Conservation (phyloP, 257 asterid genomes). For the Fraxinus cuspidata region DNA sequence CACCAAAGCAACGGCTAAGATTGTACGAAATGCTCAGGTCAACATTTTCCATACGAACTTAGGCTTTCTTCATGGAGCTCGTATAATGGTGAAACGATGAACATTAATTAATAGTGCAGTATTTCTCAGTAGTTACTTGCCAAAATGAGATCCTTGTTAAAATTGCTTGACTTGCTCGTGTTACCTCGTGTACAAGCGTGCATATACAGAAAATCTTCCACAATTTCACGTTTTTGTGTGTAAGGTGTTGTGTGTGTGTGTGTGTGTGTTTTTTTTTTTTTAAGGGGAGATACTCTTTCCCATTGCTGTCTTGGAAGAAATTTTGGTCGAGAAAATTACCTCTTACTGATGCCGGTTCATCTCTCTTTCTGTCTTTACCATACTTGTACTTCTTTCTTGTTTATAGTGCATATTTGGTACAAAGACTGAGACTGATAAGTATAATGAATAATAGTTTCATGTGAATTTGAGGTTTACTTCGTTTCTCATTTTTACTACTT, state of each 20-base stretch:
- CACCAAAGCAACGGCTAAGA: conserved; percentile 67
- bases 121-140: conserved; percentile 39
- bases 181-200: conserved; percentile 30
- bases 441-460: too few relatives aligned
- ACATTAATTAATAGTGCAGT: conserved; percentile 41
- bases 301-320: not conserved
- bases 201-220: conserved; percentile 6
- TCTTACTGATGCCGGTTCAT: not conserved
- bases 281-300: not conserved
- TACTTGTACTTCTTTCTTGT: not conserved
- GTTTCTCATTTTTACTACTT: too few relatives aligned
- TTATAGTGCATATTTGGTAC: not conserved
- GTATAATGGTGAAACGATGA: conserved; percentile 41
- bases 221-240: conserved; percentile 11
- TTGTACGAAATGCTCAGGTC: conserved; percentile 54
- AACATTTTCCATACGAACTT: conserved; percentile 56
- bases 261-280: not conserved
- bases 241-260: not conserved
- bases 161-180: conserved; percentile 1
- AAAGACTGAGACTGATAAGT: too few relatives aligned
- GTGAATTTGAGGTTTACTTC: too few relatives aligned
- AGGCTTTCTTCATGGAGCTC: conserved; percentile 57
- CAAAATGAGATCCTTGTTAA: conserved; percentile 25
- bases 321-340: not conserved
- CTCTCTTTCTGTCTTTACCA: not conserved